phyloP scores from a whole-genome alignment of 208 protist species.

The Borovskyia barvae region DNA sequence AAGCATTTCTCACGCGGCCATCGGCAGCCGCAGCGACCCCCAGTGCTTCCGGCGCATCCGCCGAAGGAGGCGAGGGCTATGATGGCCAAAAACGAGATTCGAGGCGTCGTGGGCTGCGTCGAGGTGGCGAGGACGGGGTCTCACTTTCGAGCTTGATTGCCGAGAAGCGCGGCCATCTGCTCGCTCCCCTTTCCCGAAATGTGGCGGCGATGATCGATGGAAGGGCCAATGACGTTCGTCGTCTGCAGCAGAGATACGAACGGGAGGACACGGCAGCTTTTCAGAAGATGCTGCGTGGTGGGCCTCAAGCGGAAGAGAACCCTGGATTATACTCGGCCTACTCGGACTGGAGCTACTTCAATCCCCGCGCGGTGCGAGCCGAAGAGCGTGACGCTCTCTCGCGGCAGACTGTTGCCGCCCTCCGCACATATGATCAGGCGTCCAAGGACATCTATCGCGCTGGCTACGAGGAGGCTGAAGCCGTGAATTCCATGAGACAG shows the following conservation, averaged over 20 bases:
- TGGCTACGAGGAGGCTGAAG: conserved; percentile 48
- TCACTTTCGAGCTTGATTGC: conserved; percentile 68
- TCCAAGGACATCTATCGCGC: conserved; percentile 65
- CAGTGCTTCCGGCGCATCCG: conserved; percentile 7
- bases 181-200: conserved; percentile 60
- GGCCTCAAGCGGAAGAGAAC: conserved; percentile 32
- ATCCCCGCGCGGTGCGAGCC: conserved; percentile 73
- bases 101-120: conserved; percentile 8
- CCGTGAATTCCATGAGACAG: conserved; percentile 15
- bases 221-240: conserved; percentile 65
- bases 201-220: conserved; percentile 47
- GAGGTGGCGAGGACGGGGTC: conserved; percentile 27
- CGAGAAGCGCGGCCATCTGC: conserved; percentile 61
- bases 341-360: conserved; percentile 81
- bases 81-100: background rate
- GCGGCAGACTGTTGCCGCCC: conserved; percentile 43
- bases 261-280: conserved; percentile 72
- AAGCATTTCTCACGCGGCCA: conserved; percentile 65
- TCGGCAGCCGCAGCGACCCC: conserved; percentile 20
- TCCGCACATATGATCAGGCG: conserved; percentile 64
- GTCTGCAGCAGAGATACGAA: conserved; percentile 77
- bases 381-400: conserved; percentile 67
- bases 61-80: background rate
- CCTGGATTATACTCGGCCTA: conserved; percentile 57
- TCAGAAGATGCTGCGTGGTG: conserved; percentile 45